phyloP scores from a whole-genome alignment of 2,329 filamentous ascomycete genomes.

The Penicillium sp. region DNA sequence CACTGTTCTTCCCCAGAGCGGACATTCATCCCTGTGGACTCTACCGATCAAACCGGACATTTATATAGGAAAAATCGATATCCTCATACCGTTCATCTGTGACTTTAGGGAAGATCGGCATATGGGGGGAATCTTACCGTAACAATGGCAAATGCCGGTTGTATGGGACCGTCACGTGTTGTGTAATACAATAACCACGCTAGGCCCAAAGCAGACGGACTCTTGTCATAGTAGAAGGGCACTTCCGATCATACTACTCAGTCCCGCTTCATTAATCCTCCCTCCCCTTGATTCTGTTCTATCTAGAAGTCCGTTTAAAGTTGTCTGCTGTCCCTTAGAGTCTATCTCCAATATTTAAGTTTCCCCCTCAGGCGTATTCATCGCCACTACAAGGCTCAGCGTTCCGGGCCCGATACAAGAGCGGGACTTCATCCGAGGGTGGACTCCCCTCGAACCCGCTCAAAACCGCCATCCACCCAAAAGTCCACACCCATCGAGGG shows the following conservation, averaged over 20 bases:
- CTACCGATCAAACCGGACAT: neutral
- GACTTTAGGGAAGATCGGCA: neutral
- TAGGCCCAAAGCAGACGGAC: slow-evolving; percentile 18
- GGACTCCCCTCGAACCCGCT: slow-evolving; percentile 31
- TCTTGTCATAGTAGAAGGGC: slow-evolving; percentile 6
- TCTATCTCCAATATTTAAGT: neutral
- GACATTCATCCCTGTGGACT: neutral
- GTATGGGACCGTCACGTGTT: slow-evolving; percentile 15
- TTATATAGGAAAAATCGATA: neutral
- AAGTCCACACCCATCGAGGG: slow-evolving; percentile 51
- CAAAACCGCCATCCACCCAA: slow-evolving; percentile 33
- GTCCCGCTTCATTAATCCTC: slow-evolving; percentile 1
- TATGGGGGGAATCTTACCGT: neutral
- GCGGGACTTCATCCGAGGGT: slow-evolving; percentile 40
- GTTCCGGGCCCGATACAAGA: slow-evolving; percentile 29
- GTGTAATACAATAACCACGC: slow-evolving; percentile 25
- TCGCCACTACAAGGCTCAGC: slow-evolving; percentile 27
- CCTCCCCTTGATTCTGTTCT: slow-evolving; percentile 1
- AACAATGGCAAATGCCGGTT: neutral
- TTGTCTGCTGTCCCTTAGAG: neutral
- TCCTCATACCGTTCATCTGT: neutral
- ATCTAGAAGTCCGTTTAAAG: neutral
- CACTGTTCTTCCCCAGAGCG: neutral
- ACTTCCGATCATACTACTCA: slow-evolving; percentile 17
- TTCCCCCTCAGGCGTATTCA: slow-evolving; percentile 4